Evolutionary conservation across 2,329 filamentous ascomycete species (phyloP).

Genomic region (Didymella arachidicola): DNA sequence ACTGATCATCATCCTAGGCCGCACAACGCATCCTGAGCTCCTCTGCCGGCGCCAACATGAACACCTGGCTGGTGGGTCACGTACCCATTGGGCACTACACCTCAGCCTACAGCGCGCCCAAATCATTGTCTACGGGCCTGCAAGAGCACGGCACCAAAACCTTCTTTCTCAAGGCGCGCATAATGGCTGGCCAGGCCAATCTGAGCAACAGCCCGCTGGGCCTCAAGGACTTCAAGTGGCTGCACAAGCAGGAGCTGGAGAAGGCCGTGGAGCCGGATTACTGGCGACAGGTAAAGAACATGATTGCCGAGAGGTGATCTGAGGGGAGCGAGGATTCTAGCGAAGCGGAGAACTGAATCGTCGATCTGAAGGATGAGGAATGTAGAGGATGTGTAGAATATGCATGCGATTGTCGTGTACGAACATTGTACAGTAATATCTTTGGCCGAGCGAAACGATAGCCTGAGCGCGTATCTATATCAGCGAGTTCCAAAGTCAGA

Average conservation of each 20-base stretch:
- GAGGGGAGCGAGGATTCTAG: background rate
- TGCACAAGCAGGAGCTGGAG: slow-evolving; percentile 86
- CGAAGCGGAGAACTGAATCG: background rate
- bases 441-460: background rate
- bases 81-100: slow-evolving; percentile 84
- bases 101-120: slow-evolving; percentile 58
- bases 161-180: slow-evolving; percentile 95
- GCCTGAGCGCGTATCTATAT: slow-evolving; percentile 6
- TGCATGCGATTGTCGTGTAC: slow-evolving; percentile 17
- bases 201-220: slow-evolving; percentile 74
- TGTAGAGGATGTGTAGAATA: slow-evolving; percentile 12
- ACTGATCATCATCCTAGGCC: slow-evolving; percentile 63
- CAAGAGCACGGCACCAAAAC: slow-evolving; percentile 75
- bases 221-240: slow-evolving; percentile 86
- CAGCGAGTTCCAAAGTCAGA: slow-evolving; percentile 42
- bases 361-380: background rate
- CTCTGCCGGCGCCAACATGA: slow-evolving; percentile 92
- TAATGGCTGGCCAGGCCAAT: slow-evolving; percentile 95
- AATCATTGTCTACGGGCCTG: slow-evolving; percentile 27
- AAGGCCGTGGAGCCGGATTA: slow-evolving; percentile 71
- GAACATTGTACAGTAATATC: slow-evolving; percentile 17
- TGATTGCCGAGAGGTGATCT: slow-evolving; percentile 76
- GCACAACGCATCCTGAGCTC: slow-evolving; percentile 80
- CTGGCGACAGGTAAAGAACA: slow-evolving; percentile 78
- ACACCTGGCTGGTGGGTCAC: slow-evolving; percentile 95